A percentile compares a stretch with the other conserved stretches of the same genome.
Evolutionary conservation across 306 rosid genomes (phyloP).

Genomic region (Fragaria vesca): DNA sequence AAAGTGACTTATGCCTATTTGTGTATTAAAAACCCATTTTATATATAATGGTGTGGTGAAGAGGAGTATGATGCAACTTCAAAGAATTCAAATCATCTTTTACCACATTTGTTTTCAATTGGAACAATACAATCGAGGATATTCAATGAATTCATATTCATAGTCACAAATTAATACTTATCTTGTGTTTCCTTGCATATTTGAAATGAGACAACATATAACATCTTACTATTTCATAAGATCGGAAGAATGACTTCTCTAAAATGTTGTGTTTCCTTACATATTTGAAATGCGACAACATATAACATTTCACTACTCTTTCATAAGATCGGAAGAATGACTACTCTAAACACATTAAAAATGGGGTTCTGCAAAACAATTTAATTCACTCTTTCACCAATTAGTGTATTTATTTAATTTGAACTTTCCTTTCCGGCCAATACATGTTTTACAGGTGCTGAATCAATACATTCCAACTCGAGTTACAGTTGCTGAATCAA

Average conservation of each 20-base stretch:
- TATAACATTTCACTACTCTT: too few relatives aligned
- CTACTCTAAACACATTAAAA: neutral
- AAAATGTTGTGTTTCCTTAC: neutral
- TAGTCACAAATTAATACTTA: too few relatives aligned
- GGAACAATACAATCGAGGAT: neutral
- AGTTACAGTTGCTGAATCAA: too few relatives aligned
- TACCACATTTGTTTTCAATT: neutral
- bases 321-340: neutral
- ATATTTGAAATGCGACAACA: too few relatives aligned
- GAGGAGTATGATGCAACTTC: neutral
- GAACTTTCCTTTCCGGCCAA: too few relatives aligned
- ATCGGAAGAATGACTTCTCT: neutral
- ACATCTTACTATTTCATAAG: neutral
- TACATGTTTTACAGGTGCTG: neutral
- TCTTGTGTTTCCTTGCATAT: too few relatives aligned
- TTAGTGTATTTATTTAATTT: too few relatives aligned
- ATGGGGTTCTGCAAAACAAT: neutral
- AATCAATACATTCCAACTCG: neutral
- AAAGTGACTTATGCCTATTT: neutral
- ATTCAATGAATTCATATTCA: neutral
- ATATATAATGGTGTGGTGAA: neutral
- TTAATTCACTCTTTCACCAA: too few relatives aligned
- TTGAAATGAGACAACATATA: too few relatives aligned
- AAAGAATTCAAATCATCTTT: neutral
- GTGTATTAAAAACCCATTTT: neutral